A percentile compares a stretch with the other conserved stretches of the same genome.
These are phyloP conservation scores for Botrytis fabae DNA, from an alignment of 2,329 filamentous ascomycete genomes.

Conservation along the genomic window DNA sequence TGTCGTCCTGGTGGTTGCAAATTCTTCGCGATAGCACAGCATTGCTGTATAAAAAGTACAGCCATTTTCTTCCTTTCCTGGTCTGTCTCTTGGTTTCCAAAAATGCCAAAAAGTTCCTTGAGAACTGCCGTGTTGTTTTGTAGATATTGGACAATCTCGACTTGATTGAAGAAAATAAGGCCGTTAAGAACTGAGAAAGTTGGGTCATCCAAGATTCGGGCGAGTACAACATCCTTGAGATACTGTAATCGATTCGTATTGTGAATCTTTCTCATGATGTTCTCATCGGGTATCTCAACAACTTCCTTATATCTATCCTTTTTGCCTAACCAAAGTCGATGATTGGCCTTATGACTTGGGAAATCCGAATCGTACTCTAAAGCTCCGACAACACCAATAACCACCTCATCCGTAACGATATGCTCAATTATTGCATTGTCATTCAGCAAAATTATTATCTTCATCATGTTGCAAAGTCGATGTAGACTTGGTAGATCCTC, in stretches of 20 bases:
- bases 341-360: slow-evolving; percentile 94
- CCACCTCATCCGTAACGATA: slow-evolving; percentile 84
- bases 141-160: slow-evolving; percentile 95
- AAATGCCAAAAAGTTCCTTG: slow-evolving; percentile 84
- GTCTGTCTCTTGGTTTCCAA: slow-evolving; percentile 64
- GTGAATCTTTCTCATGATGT: slow-evolving; percentile 87
- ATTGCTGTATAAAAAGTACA: slow-evolving; percentile 95
- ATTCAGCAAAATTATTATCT: slow-evolving; percentile 90
- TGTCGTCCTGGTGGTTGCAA: slow-evolving; percentile 81
- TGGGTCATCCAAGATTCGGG: slow-evolving; percentile 92
- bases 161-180: slow-evolving; percentile 98
- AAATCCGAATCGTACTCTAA: slow-evolving; percentile 98
- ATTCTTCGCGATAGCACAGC: slow-evolving; percentile 90
- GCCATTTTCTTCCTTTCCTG: slow-evolving; percentile 84
- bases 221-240: slow-evolving; percentile 96
- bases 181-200: slow-evolving; percentile 98
- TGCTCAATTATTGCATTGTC: slow-evolving; percentile 94
- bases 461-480: slow-evolving; percentile 95
- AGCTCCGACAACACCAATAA: slow-evolving; percentile 90
- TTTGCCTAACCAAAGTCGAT: slow-evolving; percentile 87
- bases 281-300: slow-evolving; percentile 81
- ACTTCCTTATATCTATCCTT: slow-evolving; percentile 94
- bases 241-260: slow-evolving; percentile 96
- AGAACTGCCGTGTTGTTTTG: slow-evolving; percentile 78
- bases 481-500: slow-evolving; percentile 86